phyloP scores from a whole-genome alignment of 2,329 filamentous ascomycete species.

The Akanthomyces uredinophilus region DNA sequence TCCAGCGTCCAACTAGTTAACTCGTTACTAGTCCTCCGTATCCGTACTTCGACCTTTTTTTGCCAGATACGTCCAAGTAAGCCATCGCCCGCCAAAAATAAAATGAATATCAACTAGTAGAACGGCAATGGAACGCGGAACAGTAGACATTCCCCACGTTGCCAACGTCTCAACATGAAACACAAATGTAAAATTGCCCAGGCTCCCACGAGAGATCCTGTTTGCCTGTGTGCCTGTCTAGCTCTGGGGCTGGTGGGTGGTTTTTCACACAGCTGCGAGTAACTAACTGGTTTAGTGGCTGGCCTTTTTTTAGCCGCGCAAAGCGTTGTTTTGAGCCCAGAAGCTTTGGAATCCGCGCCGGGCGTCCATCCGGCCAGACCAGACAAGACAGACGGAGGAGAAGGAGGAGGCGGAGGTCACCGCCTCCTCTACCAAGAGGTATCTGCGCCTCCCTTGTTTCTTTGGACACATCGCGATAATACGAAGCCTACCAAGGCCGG shows the following conservation, averaged over 20 bases:
- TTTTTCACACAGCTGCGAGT: too few relatives aligned
- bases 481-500: not conserved
- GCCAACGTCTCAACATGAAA: slow-evolving; percentile 10
- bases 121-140: not conserved
- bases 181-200: not conserved
- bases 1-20: not conserved
- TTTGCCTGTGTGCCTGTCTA: too few relatives aligned
- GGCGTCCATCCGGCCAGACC: not conserved
- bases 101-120: not conserved
- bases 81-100: not conserved
- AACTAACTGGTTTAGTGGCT: too few relatives aligned
- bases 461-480: not conserved
- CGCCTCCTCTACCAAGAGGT: not conserved
- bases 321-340: slow-evolving; percentile 9
- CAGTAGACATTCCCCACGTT: not conserved
- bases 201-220: not conserved
- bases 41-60: too few relatives aligned
- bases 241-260: too few relatives aligned
- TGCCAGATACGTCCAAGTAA: not conserved
- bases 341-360: slow-evolving; percentile 1
- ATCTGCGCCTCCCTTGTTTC: not conserved
- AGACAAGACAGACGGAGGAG: too few relatives aligned
- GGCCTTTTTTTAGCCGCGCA: not conserved
- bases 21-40: too few relatives aligned
- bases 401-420: not conserved